Conservation (phyloP, 306 rosid genomes). For the Phaseolus lunatus region DNA sequence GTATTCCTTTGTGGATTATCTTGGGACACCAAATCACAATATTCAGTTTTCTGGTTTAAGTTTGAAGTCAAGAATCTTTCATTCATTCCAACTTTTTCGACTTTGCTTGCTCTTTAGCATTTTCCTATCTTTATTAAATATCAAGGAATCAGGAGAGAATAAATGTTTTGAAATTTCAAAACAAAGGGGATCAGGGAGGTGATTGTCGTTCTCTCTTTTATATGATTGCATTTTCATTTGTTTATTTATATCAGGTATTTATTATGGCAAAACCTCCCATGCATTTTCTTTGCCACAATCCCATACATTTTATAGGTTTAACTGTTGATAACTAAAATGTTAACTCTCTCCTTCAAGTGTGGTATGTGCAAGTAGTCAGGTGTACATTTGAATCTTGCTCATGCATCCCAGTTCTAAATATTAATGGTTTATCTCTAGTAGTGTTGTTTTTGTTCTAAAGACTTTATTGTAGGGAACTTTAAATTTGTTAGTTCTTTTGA, state of each 20-base stretch:
- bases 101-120: slow-evolving; percentile 11
- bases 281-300: slow-evolving; percentile 7
- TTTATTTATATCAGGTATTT: not conserved
- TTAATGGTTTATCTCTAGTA: slow-evolving; percentile 26
- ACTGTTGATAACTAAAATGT: not conserved
- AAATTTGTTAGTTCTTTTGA: slow-evolving; percentile 4
- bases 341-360: slow-evolving; percentile 13
- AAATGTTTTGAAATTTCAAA: slow-evolving; percentile 12
- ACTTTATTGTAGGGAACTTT: slow-evolving; percentile 19
- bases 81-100: not conserved
- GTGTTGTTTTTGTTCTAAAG: slow-evolving; percentile 18
- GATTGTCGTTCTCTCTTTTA: not conserved
- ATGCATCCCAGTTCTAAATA: slow-evolving; percentile 22
- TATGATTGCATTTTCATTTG: slow-evolving; percentile 14
- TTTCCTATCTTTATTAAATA: slow-evolving; percentile 16
- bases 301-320: slow-evolving; percentile 10
- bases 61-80: slow-evolving; percentile 10
- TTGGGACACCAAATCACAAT: slow-evolving; percentile 13
- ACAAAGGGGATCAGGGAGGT: slow-evolving; percentile 10
- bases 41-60: slow-evolving; percentile 22
- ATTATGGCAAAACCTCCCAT: not conserved
- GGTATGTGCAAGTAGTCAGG: slow-evolving; percentile 19
- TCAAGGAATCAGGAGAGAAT: slow-evolving; percentile 1
- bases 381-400: not conserved
- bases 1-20: slow-evolving; percentile 7